Evolutionary conservation across 345 rosid genomes (phyloP).

Genomic region (Eucalyptus curtisii): DNA sequence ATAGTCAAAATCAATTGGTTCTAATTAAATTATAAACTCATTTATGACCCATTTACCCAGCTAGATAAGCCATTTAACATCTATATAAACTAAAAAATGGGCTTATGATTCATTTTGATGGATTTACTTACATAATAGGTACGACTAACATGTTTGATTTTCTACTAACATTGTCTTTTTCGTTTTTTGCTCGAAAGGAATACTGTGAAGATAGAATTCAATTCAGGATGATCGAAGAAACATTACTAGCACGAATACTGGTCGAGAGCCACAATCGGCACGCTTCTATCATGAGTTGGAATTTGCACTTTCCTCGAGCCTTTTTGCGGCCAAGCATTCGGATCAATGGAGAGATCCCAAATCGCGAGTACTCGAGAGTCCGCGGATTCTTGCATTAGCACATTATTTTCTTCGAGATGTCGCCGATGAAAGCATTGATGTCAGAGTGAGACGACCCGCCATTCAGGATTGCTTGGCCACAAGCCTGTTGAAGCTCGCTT

Average conservation of each 20-base stretch:
- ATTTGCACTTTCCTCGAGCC: background rate
- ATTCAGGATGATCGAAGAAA: background rate
- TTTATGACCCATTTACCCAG: too few species aligned
- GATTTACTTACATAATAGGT: too few species aligned
- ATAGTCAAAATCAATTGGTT: too few species aligned
- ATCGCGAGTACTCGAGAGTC: background rate
- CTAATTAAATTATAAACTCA: too few species aligned
- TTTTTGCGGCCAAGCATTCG: background rate
- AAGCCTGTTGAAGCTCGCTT: background rate
- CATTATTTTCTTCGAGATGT: background rate
- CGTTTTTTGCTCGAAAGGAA: background rate
- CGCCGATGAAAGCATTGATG: background rate
- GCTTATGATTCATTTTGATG: too few species aligned
- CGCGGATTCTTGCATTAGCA: background rate
- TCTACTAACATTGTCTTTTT: background rate
- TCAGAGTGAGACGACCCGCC: slow-evolving; percentile 19
- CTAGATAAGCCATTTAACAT: too few species aligned
- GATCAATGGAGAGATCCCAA: background rate
- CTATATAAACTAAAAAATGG: too few species aligned
- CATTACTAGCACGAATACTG: background rate
- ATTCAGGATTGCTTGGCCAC: slow-evolving; percentile 18
- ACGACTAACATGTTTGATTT: too few species aligned
- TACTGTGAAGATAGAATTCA: background rate
- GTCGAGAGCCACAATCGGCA: background rate
- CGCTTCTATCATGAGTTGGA: background rate